A percentile compares a stretch with the other conserved stretches of the same genome.
These are phyloP conservation scores for Shiraia bambusicola DNA, from an alignment of 2,329 filamentous ascomycete genomes.

Conservation along the genomic window DNA sequence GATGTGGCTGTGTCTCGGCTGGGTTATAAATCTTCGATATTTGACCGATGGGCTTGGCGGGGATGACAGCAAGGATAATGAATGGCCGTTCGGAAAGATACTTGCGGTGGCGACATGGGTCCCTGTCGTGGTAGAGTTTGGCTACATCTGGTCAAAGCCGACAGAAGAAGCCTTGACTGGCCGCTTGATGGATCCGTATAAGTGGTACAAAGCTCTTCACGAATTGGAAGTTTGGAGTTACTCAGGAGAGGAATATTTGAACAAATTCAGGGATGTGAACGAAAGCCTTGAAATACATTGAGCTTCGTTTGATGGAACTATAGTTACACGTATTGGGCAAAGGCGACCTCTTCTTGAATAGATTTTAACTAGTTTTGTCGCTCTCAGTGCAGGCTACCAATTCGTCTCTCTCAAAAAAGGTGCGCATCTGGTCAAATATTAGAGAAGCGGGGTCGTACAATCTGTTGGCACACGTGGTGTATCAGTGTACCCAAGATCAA, in stretches of 20 bases:
- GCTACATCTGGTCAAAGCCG: slow-evolving; percentile 2
- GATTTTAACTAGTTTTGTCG: too few relatives aligned
- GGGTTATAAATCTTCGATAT: neutral
- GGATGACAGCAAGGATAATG: neutral
- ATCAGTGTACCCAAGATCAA: too few relatives aligned
- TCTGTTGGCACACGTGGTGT: too few relatives aligned
- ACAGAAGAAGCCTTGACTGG: slow-evolving; percentile 1
- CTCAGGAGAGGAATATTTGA: slow-evolving; percentile 4
- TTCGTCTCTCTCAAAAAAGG: too few relatives aligned
- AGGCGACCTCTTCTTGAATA: too few relatives aligned
- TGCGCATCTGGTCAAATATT: too few relatives aligned
- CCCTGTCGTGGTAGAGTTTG: slow-evolving; percentile 5
- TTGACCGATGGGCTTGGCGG: neutral
- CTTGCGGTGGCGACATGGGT: slow-evolving; percentile 6
- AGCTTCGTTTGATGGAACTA: too few relatives aligned
- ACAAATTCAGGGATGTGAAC: slow-evolving; percentile 19
- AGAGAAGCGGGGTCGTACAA: too few relatives aligned
- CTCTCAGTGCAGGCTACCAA: too few relatives aligned
- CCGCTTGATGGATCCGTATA: slow-evolving; percentile 1
- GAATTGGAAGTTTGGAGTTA: slow-evolving; percentile 7
- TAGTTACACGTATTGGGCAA: too few relatives aligned
- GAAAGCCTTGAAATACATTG: too few relatives aligned
- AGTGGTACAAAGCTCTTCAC: neutral
- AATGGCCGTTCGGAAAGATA: slow-evolving; percentile 7
- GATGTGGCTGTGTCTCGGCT: slow-evolving; percentile 1